Conservation (phyloP, 805 yeast genomes). For the Kazachstania taianensis region DNA sequence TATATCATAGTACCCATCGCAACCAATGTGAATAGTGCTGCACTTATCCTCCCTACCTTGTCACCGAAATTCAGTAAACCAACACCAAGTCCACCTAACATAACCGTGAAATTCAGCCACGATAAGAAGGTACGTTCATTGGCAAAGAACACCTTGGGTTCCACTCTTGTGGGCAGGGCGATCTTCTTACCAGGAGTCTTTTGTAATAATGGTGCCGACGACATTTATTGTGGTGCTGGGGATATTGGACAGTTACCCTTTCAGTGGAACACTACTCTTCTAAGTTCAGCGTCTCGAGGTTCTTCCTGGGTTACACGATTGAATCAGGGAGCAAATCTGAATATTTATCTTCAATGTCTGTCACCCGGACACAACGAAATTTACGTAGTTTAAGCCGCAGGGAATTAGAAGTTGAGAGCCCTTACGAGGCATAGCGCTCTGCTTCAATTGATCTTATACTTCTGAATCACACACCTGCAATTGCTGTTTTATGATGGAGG, state of each 20-base stretch:
- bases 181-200: conserved; percentile 81
- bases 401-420: too few species aligned
- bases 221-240: conserved; percentile 32
- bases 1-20: conserved; percentile 98
- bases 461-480: too few species aligned
- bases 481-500: conserved; percentile 8
- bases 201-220: conserved; percentile 58
- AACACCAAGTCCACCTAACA: conserved; percentile 91
- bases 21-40: conserved; percentile 86
- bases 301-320: too few species aligned
- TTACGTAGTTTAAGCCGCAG: too few species aligned
- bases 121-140: conserved; percentile 97
- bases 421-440: too few species aligned
- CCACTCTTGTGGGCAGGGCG: conserved; percentile 95
- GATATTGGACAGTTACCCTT: too few species aligned
- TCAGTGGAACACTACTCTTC: too few species aligned
- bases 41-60: conserved; percentile 80
- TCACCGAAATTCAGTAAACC: conserved; percentile 97
- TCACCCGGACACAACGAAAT: too few species aligned
- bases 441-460: too few species aligned
- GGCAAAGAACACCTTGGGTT: conserved; percentile 97
- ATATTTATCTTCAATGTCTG: too few species aligned
- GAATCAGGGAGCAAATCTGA: too few species aligned
- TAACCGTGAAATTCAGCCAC: conserved; percentile 98
- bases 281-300: too few species aligned